Percentiles rank a stretch among this genome's conserved stretches.
phyloP scores from a whole-genome alignment of 371 early-diverging fungal genomes.

The Rhizomucor miehei region DNA sequence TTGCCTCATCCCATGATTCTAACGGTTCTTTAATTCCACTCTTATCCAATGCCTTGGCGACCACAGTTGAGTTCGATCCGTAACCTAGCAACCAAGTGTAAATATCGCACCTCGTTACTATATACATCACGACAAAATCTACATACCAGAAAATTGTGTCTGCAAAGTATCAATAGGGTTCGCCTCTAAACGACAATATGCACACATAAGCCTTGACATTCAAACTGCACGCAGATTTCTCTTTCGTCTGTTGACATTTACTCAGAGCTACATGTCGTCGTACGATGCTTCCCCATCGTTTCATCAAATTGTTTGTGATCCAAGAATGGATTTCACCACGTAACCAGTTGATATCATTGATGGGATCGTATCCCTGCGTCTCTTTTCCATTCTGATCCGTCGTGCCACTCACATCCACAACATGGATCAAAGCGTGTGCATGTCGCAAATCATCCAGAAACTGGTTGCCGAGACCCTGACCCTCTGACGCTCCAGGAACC shows the following conservation, averaged over 20 bases:
- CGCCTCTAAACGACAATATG: conserved; percentile 17
- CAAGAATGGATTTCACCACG: conserved; percentile 62
- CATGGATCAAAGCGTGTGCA: conserved; percentile 77
- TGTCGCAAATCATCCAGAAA: conserved; percentile 78
- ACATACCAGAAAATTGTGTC: conserved; percentile 41
- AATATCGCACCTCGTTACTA: no score
- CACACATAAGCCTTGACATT: no score
- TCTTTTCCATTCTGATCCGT: conserved; percentile 76
- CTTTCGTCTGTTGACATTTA: conserved; percentile 13
- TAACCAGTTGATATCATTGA: conserved; percentile 82
- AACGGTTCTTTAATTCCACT: conserved; percentile 46
- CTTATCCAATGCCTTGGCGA: conserved; percentile 58
- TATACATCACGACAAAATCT: no score
- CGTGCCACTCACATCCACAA: conserved; percentile 81
- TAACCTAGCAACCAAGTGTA: conserved; percentile 46
- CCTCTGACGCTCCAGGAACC: conserved; percentile 79
- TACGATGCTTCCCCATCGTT: conserved; percentile 64
- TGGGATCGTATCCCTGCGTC: conserved; percentile 77
- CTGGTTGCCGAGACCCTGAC: conserved; percentile 74
- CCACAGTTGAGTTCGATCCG: conserved; percentile 52
- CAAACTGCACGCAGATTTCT: no score
- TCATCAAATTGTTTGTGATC: conserved; percentile 65
- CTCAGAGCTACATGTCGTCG: conserved; percentile 60
- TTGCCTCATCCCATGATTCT: conserved; percentile 62
- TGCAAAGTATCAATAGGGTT: conserved; percentile 57